phyloP scores from a whole-genome alignment of 805 yeast species.

The Yamadazyma scolyti region DNA sequence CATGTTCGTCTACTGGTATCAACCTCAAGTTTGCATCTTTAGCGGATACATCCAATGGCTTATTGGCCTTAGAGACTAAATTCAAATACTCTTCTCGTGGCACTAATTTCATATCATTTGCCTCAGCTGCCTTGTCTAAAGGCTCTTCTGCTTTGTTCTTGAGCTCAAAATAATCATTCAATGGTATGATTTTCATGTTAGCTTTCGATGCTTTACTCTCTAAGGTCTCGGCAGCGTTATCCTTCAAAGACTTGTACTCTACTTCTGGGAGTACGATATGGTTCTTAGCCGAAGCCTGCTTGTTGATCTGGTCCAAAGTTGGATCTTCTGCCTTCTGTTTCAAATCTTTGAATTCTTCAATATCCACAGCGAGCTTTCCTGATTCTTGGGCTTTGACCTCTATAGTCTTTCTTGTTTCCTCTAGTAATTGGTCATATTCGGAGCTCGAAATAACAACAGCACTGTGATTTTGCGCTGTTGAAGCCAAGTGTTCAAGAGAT shows the following conservation, averaged over 20 bases:
- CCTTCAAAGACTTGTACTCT: no score
- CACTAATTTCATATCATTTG: conserved; percentile 9
- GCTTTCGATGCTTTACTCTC: conserved; percentile 14
- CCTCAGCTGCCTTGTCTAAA: conserved; percentile 8
- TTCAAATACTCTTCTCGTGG: conserved; percentile 7
- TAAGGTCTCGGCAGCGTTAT: conserved; percentile 10
- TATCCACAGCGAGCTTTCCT: conserved; percentile 16
- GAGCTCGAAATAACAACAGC: conserved; percentile 1
- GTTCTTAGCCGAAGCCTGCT: not conserved
- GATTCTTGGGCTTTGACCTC: conserved; percentile 6
- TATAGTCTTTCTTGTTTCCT: conserved; percentile 1
- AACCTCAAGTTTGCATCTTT: conserved; percentile 11
- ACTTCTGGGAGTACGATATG: no score
- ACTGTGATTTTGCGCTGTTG: conserved; percentile 2
- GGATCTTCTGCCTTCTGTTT: conserved; percentile 5
- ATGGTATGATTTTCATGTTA: conserved; percentile 9
- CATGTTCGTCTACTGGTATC: conserved; percentile 20
- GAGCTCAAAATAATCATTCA: conserved; percentile 3
- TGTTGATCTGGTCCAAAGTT: conserved; percentile 1
- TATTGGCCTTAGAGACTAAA: conserved; percentile 3
- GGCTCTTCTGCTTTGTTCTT: conserved; percentile 8
- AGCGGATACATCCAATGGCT: conserved; percentile 24
- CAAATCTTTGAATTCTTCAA: conserved; percentile 13
- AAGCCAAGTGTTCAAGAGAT: conserved; percentile 1
- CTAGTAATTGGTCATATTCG: conserved; percentile 2